These are phyloP conservation scores for Penicillium sp. DNA, from an alignment of 2,329 filamentous ascomycete species.

Conservation along the genomic window DNA sequence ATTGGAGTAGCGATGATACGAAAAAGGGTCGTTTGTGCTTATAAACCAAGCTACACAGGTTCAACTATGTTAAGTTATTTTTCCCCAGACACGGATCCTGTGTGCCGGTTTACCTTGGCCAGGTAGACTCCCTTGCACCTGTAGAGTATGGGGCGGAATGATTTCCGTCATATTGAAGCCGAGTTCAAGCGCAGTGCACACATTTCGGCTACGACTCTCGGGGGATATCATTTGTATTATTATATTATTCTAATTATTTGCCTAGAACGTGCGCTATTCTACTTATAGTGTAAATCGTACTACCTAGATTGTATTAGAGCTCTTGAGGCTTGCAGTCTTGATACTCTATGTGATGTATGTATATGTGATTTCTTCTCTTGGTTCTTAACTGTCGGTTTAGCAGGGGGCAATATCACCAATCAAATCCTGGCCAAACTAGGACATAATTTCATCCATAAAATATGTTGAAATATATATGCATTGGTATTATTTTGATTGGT, in stretches of 20 bases:
- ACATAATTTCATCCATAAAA: background rate
- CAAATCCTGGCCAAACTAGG: background rate
- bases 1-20: background rate
- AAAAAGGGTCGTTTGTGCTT: background rate
- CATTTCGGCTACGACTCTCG: background rate
- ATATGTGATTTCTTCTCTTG: background rate
- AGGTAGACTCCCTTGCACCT: background rate
- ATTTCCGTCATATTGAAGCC: background rate
- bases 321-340: background rate
- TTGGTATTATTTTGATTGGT: background rate
- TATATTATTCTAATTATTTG: background rate
- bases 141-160: conserved; percentile 1
- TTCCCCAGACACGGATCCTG: background rate
- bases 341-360: background rate
- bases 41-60: background rate
- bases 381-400: background rate
- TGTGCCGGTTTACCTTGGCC: background rate
- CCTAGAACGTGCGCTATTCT: background rate
- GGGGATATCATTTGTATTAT: background rate
- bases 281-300: no score
- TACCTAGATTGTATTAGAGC: no score
- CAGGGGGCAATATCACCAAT: no score
- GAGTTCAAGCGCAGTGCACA: conserved; percentile 3
- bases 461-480: background rate
- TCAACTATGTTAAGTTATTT: background rate